Conservation (phyloP, 2,329 filamentous ascomycete species). For the Microsporum audouinii region DNA sequence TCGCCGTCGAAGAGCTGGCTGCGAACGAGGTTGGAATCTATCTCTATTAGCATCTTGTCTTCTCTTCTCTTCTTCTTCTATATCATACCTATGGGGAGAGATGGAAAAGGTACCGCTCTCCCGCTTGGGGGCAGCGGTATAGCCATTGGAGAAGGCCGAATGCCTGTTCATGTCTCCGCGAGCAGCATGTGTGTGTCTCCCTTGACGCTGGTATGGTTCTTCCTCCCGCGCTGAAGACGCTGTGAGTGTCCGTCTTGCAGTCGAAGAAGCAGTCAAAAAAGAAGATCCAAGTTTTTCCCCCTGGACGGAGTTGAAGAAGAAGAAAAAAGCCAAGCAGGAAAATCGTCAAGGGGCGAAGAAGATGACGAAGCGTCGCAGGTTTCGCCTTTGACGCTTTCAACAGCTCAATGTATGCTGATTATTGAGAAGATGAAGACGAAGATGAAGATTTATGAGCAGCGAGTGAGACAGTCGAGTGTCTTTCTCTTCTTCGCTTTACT, state of each 20-base stretch:
- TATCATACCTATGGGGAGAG: conserved; percentile 69
- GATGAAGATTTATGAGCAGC: too few relatives aligned
- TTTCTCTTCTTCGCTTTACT: background rate
- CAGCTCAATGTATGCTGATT: too few relatives aligned
- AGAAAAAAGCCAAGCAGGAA: background rate
- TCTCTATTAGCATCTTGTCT: background rate
- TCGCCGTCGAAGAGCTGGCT: conserved; percentile 61
- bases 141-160: conserved; percentile 71
- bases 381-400: too few relatives aligned
- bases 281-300: background rate
- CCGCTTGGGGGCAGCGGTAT: conserved; percentile 55
- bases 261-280: background rate
- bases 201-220: too few relatives aligned
- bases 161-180: conserved; percentile 70
- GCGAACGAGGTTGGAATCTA: conserved; percentile 75
- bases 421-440: too few relatives aligned
- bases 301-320: background rate
- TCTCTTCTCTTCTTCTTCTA: background rate
- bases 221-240: background rate
- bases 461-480: too few relatives aligned
- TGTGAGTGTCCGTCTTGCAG: background rate
- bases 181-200: conserved; percentile 22
- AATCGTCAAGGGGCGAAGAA: background rate
- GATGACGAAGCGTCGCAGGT: background rate
- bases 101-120: conserved; percentile 67